These are phyloP conservation scores for Hyparrhenia diplandra DNA, from an alignment of 176 grass and related monocot species.

Conservation along the genomic window DNA sequence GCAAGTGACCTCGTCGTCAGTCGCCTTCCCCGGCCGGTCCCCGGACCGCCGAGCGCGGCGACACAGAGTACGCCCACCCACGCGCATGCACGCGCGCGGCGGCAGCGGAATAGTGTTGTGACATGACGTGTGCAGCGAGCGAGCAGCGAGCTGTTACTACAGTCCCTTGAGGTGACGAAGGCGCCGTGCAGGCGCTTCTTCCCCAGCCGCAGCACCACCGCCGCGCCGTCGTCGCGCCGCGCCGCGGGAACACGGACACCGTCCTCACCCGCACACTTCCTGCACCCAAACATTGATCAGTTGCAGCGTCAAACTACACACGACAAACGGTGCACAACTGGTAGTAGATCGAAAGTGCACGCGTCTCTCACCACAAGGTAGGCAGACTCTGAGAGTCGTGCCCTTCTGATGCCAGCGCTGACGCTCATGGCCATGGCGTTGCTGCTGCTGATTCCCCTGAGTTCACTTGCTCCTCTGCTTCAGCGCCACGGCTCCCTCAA, in stretches of 20 bases:
- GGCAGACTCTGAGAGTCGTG: constrained; percentile 45
- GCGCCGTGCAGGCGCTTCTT: constrained; percentile 66
- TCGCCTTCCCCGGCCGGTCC: neutral
- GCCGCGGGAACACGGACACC: constrained; percentile 52
- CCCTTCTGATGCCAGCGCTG: constrained; percentile 59
- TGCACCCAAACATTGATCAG: neutral
- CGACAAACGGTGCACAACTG: neutral
- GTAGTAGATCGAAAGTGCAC: neutral
- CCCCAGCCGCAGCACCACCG: constrained; percentile 51
- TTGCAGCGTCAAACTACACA: neutral
- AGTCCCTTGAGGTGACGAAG: constrained; percentile 56
- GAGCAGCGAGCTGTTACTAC: constrained; percentile 28
- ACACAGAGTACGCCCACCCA: neutral
- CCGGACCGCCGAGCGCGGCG: neutral
- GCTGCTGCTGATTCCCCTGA: constrained; percentile 18
- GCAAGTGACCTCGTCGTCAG: neutral
- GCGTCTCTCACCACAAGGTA: constrained; percentile 55
- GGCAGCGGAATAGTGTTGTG: too few relatives aligned
- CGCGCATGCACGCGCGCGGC: neutral
- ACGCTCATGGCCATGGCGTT: constrained; percentile 39
- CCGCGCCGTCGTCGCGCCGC: constrained; percentile 13
- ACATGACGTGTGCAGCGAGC: neutral
- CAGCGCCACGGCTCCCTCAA: constrained; percentile 65
- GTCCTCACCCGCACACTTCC: constrained; percentile 52
- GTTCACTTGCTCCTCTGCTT: constrained; percentile 55